Evolutionary conservation across 2,329 filamentous ascomycete species (phyloP).

Genomic region (Cytospora mali): DNA sequence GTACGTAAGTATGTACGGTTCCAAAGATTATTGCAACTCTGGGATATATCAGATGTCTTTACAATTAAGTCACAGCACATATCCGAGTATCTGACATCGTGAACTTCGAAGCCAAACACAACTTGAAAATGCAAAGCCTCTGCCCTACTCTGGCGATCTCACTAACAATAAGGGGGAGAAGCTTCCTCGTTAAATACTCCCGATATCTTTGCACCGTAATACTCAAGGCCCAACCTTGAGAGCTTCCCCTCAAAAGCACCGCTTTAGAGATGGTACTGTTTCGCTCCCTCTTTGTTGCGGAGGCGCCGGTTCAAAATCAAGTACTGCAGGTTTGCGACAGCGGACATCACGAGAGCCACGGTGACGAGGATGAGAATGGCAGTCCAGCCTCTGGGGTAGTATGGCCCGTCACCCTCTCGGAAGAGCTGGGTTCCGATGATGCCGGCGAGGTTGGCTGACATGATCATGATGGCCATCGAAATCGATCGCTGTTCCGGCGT

Average conservation of each 20-base stretch:
- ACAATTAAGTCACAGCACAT: not conserved
- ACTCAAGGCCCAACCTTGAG: not conserved
- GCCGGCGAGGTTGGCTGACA: conserved; percentile 43
- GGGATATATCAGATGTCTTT: too few relatives aligned
- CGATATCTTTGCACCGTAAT: not conserved
- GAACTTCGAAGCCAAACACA: too few relatives aligned
- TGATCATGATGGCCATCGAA: conserved; percentile 43
- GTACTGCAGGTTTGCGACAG: conserved; percentile 15
- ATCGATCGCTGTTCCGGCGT: conserved; percentile 38
- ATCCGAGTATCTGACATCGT: not conserved
- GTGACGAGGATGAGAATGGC: not conserved
- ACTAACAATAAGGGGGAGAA: not conserved
- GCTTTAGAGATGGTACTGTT: conserved; percentile 1
- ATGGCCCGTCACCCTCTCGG: conserved; percentile 29
- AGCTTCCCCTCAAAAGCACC: not conserved
- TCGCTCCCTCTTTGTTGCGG: conserved; percentile 5
- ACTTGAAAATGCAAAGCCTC: not conserved
- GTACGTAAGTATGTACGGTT: too few relatives aligned
- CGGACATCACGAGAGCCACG: conserved; percentile 8
- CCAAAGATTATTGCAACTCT: too few relatives aligned
- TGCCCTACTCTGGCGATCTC: not conserved
- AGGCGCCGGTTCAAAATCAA: conserved; percentile 10
- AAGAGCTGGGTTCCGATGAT: conserved; percentile 57
- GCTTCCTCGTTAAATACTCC: not conserved
- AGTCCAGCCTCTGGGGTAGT: conserved; percentile 17